A percentile compares a stretch with the other conserved stretches of the same genome.
These are phyloP conservation scores for Lobosporangium transversale DNA, from an alignment of 192 early-diverging fungal genomes.

Conservation along the genomic window DNA sequence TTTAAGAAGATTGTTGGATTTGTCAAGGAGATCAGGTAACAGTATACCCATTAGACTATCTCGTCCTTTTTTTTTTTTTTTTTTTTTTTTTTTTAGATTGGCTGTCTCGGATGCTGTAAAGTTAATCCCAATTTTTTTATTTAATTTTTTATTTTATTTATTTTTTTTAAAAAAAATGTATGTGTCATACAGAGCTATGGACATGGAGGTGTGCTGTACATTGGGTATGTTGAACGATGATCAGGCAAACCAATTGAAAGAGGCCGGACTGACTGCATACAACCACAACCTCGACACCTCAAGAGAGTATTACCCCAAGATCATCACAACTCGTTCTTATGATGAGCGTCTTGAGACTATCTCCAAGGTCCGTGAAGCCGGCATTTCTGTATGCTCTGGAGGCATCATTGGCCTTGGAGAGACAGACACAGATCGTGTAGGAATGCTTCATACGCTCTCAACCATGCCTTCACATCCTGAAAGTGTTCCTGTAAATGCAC, in stretches of 20 bases:
- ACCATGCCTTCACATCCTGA: constrained; percentile 79
- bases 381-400: constrained; percentile 85
- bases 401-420: constrained; percentile 90
- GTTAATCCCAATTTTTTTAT: too few species aligned
- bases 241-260: constrained; percentile 80
- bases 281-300: constrained; percentile 88
- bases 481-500: constrained; percentile 82
- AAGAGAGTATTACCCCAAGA: constrained; percentile 82
- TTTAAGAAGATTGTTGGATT: constrained; percentile 80
- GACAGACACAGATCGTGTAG: constrained; percentile 73
- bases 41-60: too few species aligned
- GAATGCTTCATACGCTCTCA: constrained; percentile 78
- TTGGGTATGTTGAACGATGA: constrained; percentile 82
- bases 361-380: constrained; percentile 74
- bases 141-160: not conserved
- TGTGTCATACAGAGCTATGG: constrained; percentile 77
- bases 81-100: not conserved
- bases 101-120: too few species aligned
- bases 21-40: constrained; percentile 81
- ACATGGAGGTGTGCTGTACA: constrained; percentile 90
- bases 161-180: constrained; percentile 4
- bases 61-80: not conserved
- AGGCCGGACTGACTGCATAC: constrained; percentile 86
- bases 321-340: constrained; percentile 84
- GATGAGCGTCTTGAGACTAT: constrained; percentile 84